Evolutionary conservation across 2,329 filamentous ascomycete species (phyloP).

Genomic region (Fusarium sp.): DNA sequence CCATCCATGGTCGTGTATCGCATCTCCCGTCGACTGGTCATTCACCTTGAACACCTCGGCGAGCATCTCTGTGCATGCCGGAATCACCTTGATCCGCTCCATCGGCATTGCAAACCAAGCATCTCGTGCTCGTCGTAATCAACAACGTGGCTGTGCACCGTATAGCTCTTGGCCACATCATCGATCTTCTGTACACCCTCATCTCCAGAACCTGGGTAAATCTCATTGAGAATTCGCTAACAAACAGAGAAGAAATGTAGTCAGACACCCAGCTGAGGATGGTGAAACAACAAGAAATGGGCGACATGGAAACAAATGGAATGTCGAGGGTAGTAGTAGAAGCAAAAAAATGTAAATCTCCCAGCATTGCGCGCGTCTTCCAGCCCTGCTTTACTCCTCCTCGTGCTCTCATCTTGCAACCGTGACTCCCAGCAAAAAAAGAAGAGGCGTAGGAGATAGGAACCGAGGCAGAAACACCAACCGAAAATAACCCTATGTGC

Average conservation of each 20-base stretch:
- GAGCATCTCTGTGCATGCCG: neutral
- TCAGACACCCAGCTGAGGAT: neutral
- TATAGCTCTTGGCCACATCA: neutral
- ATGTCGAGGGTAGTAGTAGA: slow-evolving; percentile 6
- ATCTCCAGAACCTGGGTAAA: neutral
- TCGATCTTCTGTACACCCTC: neutral
- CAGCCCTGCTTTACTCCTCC: slow-evolving; percentile 24
- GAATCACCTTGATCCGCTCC: slow-evolving; percentile 12
- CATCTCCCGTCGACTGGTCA: neutral
- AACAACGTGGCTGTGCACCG: slow-evolving; percentile 30
- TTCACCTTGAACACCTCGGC: neutral
- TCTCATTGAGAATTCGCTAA: slow-evolving; percentile 30
- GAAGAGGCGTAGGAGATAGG: slow-evolving; percentile 14
- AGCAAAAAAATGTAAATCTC: slow-evolving; percentile 5
- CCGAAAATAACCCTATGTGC: slow-evolving; percentile 41
- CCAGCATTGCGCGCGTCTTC: slow-evolving; percentile 6
- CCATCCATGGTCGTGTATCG: neutral
- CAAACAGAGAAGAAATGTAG: neutral
- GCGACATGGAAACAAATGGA: slow-evolving; percentile 20
- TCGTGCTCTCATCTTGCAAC: neutral
- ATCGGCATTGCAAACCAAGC: neutral
- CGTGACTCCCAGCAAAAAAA: neutral
- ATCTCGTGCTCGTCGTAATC: neutral
- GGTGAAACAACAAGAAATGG: slow-evolving; percentile 1
- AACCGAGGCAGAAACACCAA: slow-evolving; percentile 36